These are phyloP conservation scores for Pelargonium fulgidum DNA, from an alignment of 441 rosid genomes.

Conservation along the genomic window DNA sequence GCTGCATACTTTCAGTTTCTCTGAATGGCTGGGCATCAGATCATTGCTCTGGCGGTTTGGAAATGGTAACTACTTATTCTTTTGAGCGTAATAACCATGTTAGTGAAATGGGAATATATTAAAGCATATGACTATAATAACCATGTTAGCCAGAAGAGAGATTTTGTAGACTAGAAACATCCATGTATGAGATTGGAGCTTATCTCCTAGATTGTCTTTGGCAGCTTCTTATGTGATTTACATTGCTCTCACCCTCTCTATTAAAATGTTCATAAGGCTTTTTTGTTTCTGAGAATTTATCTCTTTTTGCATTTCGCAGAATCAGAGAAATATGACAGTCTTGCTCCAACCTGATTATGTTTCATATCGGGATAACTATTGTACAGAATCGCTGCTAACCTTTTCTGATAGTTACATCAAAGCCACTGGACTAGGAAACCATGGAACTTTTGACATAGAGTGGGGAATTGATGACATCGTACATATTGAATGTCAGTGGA, in stretches of 20 bases:
- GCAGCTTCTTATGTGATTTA: background rate
- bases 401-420: slow-evolving; percentile 55
- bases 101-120: background rate
- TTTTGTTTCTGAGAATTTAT: slow-evolving; percentile 13
- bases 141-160: slow-evolving; percentile 4
- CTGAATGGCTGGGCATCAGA: slow-evolving; percentile 32
- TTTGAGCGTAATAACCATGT: slow-evolving; percentile 10
- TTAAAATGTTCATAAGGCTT: slow-evolving; percentile 12
- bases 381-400: slow-evolving; percentile 39
- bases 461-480: slow-evolving; percentile 66
- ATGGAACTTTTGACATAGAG: slow-evolving; percentile 38
- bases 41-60: slow-evolving; percentile 32
- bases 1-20: slow-evolving; percentile 39
- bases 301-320: slow-evolving; percentile 42
- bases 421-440: slow-evolving; percentile 42
- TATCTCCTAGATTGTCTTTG: background rate
- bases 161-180: background rate
- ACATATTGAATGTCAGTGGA: slow-evolving; percentile 49
- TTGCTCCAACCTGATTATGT: slow-evolving; percentile 55
- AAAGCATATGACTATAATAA: background rate
- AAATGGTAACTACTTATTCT: slow-evolving; percentile 43
- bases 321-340: slow-evolving; percentile 35
- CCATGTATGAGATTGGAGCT: background rate
- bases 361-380: slow-evolving; percentile 38
- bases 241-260: background rate